Percentiles rank a stretch among this genome's conserved stretches.
Evolutionary conservation across 2,329 filamentous ascomycete genomes (phyloP).

Genomic region (Penicillium psychrosexuale): DNA sequence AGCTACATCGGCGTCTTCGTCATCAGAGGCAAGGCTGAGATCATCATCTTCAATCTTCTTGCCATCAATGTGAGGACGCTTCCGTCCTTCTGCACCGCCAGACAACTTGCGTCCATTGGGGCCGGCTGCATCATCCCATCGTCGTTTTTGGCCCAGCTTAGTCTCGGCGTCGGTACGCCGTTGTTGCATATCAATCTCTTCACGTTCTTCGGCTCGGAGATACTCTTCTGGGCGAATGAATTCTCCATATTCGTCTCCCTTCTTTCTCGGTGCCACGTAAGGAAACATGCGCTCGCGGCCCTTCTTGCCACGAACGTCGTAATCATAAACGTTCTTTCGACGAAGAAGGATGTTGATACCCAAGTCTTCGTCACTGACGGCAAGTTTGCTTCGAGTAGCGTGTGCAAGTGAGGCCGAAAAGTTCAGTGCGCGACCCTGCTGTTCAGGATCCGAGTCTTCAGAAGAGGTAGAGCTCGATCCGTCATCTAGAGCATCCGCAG

Average conservation of each 20-base stretch:
- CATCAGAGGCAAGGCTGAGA: conserved; percentile 47
- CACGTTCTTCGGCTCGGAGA: conserved; percentile 84
- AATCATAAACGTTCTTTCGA: conserved; percentile 88
- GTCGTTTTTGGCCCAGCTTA: conserved; percentile 83
- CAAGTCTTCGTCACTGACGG: conserved; percentile 82
- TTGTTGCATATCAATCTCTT: conserved; percentile 65
- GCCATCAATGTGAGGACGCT: conserved; percentile 55
- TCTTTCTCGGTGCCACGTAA: conserved; percentile 72
- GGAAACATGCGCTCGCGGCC: conserved; percentile 92
- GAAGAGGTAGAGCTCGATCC: conserved; percentile 84
- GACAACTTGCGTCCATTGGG: conserved; percentile 38
- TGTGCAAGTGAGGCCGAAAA: conserved; percentile 82
- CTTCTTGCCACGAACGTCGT: conserved; percentile 84
- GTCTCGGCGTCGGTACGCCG: conserved; percentile 55
- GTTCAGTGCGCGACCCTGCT: conserved; percentile 88
- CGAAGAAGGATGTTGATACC: conserved; percentile 88
- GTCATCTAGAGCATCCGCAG: conserved; percentile 67
- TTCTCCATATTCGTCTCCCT: conserved; percentile 89
- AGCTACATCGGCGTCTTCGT: conserved; percentile 60
- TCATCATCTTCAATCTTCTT: conserved; percentile 41
- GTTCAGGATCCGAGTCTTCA: conserved; percentile 83
- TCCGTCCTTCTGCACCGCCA: conserved; percentile 50
- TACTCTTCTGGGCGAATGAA: conserved; percentile 92
- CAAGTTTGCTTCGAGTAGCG: conserved; percentile 78
- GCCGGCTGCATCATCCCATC: conserved; percentile 72